These are phyloP conservation scores for Pisolithus tinctorius DNA, from an alignment of 768 basidiomycete genomes.

Conservation along the genomic window DNA sequence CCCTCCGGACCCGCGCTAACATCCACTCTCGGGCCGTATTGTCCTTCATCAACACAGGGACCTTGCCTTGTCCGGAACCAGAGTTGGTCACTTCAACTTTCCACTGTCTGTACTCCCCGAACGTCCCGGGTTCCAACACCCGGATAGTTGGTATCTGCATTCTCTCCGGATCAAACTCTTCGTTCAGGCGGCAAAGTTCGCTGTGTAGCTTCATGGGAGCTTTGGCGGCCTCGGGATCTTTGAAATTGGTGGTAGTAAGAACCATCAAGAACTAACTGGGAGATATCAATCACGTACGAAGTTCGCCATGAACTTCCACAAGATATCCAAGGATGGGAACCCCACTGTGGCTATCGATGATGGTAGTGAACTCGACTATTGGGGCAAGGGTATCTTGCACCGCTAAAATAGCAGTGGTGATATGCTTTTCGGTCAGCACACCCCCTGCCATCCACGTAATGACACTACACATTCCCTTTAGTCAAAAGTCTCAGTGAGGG, in stretches of 20 bases:
- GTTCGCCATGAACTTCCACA: conserved; percentile 4
- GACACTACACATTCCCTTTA: too few species aligned
- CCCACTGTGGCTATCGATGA: conserved; percentile 9
- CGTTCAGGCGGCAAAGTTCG: too few species aligned
- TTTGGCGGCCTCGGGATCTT: too few species aligned
- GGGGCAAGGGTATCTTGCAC: conserved; percentile 7
- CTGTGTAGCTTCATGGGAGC: too few species aligned
- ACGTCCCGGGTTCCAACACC: not conserved
- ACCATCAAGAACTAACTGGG: not conserved
- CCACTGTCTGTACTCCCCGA: not conserved
- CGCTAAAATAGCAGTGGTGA: not conserved
- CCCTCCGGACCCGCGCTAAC: not conserved
- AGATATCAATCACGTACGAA: not conserved
- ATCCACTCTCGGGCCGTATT: conserved; percentile 8
- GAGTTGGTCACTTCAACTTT: too few species aligned
- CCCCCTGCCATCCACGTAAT: not conserved
- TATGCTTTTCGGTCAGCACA: too few species aligned
- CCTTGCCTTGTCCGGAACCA: conserved; percentile 3
- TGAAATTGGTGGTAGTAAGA: not conserved
- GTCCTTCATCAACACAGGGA: not conserved
- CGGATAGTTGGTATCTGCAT: not conserved
- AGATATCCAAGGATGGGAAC: not conserved
- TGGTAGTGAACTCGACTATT: conserved; percentile 10
- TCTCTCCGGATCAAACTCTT: too few species aligned
- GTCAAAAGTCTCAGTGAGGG: too few species aligned